phyloP scores from a whole-genome alignment of 108 stramenopile genomes.

The Heterococcus sp. region DNA sequence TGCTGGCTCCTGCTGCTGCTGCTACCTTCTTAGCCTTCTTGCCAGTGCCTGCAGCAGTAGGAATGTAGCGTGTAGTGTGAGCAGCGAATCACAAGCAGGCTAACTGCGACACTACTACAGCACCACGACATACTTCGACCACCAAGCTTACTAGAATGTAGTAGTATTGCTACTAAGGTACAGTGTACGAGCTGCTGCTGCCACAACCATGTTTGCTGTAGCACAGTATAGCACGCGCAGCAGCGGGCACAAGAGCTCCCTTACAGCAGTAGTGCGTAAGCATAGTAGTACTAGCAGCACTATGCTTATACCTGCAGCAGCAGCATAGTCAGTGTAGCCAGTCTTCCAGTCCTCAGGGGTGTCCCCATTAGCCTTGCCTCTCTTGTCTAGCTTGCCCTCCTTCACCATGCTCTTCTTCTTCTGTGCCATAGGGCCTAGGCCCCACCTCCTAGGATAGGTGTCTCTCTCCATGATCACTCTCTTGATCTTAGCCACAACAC shows the following conservation, averaged over 20 bases:
- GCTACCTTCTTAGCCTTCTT: slow-evolving; percentile 13
- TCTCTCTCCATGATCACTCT: slow-evolving; percentile 99
- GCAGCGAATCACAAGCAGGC: no score
- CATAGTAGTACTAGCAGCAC: background rate
- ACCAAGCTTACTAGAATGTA: no score
- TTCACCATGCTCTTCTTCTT: slow-evolving; percentile 95
- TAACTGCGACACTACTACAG: no score
- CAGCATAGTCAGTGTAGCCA: slow-evolving; percentile 57
- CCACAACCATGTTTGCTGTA: no score
- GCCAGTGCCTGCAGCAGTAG: no score
- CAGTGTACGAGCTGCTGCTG: no score
- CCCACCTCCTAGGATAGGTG: slow-evolving; percentile 97
- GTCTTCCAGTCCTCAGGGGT: slow-evolving; percentile 88
- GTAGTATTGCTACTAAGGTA: no score
- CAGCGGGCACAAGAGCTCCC: no score
- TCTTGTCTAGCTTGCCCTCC: slow-evolving; percentile 96
- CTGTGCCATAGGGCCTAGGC: slow-evolving; percentile 95
- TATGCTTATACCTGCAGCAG: background rate
- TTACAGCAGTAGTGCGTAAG: no score
- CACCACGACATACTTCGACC: no score
- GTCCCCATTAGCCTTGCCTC: slow-evolving; percentile 92
- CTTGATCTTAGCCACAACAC: slow-evolving; percentile 98
- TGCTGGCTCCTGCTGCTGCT: background rate
- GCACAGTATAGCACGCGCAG: no score
- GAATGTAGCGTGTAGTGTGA: no score